Conservation (phyloP, 108 stramenopile genomes). For the Fistulifera pelliculosa region DNA sequence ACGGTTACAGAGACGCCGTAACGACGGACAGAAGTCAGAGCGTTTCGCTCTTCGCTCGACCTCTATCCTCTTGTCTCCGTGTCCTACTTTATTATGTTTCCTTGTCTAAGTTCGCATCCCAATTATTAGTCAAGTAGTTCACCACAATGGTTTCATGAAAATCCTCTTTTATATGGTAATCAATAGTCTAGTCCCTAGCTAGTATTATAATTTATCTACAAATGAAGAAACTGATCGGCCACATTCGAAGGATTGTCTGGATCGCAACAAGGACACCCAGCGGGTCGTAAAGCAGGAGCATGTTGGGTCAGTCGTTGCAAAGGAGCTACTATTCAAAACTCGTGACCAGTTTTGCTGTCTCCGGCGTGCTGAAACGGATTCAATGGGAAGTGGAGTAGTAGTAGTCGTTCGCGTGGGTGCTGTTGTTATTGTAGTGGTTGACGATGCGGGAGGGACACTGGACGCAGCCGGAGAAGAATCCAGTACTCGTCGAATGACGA, state of each 20-base stretch:
- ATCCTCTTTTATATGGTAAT: too few species aligned
- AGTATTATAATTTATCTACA: neutral
- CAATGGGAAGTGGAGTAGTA: neutral
- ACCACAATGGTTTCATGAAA: too few species aligned
- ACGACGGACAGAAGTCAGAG: too few species aligned
- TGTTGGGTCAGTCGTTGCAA: constrained; percentile 46
- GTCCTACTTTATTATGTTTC: too few species aligned
- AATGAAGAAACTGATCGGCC: constrained; percentile 34
- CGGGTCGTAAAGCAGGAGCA: constrained; percentile 62
- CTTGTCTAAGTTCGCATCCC: too few species aligned
- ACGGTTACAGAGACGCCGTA: too few species aligned
- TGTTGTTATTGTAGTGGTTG: neutral
- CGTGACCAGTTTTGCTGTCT: constrained; percentile 1
- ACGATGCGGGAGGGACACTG: neutral
- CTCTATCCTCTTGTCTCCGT: too few species aligned
- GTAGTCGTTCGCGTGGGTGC: neutral
- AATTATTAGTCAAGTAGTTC: too few species aligned
- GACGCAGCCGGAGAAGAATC: neutral
- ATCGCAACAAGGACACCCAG: constrained; percentile 82
- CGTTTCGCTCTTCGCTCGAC: too few species aligned
- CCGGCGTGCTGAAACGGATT: neutral
- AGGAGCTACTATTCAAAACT: constrained; percentile 11
- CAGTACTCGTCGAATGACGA: constrained; percentile 35
- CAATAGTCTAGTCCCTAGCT: too few species aligned
- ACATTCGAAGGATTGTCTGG: constrained; percentile 48